phyloP scores from a whole-genome alignment of 73 alveolate species.

The Diophrys sp. region DNA sequence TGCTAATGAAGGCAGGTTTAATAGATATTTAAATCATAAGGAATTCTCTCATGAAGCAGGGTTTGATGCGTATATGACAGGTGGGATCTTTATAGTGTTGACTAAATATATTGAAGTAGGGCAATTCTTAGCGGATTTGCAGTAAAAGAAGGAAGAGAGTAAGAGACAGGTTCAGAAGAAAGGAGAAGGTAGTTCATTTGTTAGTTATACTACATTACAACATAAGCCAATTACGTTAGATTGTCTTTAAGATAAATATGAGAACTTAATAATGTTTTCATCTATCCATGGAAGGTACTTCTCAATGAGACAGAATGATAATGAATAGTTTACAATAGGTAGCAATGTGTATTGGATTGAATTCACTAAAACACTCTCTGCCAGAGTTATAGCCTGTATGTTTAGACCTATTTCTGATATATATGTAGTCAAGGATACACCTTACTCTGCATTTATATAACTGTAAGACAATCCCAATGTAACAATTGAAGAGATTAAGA shows the following conservation, averaged over 20 bases:
- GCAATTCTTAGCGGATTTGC: constrained; percentile 10
- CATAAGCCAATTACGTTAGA: neutral
- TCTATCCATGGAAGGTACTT: neutral
- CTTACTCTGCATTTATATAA: neutral
- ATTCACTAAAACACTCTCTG: neutral
- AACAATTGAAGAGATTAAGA: neutral
- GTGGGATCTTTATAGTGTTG: constrained; percentile 33
- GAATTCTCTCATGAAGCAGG: constrained; percentile 67
- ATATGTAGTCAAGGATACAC: neutral
- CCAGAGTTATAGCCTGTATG: neutral
- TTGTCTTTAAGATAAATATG: neutral
- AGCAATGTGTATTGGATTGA: neutral
- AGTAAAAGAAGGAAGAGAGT: constrained; percentile 2
- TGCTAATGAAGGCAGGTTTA: neutral
- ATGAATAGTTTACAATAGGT: neutral
- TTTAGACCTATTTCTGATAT: neutral
- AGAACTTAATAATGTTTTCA: neutral
- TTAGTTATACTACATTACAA: neutral
- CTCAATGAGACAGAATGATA: neutral
- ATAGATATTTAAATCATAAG: neutral
- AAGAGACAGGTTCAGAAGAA: neutral
- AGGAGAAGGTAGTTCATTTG: neutral
- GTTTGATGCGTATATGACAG: constrained; percentile 79
- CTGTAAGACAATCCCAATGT: neutral
- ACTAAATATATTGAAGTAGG: constrained; percentile 39